Percentiles rank a stretch among this genome's conserved stretches.
These are phyloP conservation scores for Aspergillus sp. DNA, from an alignment of 2,329 filamentous ascomycete genomes.

Conservation along the genomic window DNA sequence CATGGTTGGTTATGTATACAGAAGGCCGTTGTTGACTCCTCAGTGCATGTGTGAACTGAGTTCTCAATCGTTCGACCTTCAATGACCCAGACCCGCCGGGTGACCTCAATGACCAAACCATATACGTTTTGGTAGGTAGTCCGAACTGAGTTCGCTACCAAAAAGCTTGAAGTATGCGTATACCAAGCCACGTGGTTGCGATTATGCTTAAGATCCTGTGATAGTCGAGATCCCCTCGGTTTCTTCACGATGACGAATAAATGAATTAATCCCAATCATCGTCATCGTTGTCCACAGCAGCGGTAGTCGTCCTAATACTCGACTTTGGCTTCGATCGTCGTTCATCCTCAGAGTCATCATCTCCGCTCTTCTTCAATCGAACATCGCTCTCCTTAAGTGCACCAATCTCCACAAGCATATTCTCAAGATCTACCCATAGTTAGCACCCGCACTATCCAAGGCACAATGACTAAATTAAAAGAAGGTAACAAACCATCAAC, in stretches of 20 bases:
- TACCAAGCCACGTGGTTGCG: not conserved
- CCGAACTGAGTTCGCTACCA: not conserved
- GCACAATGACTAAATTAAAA: not conserved
- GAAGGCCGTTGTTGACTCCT: not conserved
- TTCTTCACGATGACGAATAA: not conserved
- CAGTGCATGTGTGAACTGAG: not conserved
- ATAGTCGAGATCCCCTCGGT: not conserved
- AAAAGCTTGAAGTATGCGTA: not conserved
- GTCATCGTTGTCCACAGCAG: slow-evolving; percentile 47
- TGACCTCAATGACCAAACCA: not conserved
- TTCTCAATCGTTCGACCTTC: not conserved
- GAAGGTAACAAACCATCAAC: slow-evolving; percentile 50
- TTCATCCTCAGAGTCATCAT: slow-evolving; percentile 56
- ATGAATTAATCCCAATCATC: slow-evolving; percentile 57
- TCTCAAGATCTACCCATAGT: slow-evolving; percentile 65
- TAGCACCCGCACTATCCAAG: not conserved
- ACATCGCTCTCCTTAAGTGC: slow-evolving; percentile 77
- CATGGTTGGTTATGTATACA: not conserved
- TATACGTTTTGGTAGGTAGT: not conserved
- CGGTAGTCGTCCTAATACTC: slow-evolving; percentile 47
- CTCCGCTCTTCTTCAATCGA: slow-evolving; percentile 61
- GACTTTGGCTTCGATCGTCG: slow-evolving; percentile 56
- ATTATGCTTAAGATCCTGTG: not conserved
- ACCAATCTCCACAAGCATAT: slow-evolving; percentile 76
- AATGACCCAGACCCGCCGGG: not conserved